These are phyloP conservation scores for Aspergillus alliaceus DNA, from an alignment of 2,329 filamentous ascomycete species.

Conservation along the genomic window DNA sequence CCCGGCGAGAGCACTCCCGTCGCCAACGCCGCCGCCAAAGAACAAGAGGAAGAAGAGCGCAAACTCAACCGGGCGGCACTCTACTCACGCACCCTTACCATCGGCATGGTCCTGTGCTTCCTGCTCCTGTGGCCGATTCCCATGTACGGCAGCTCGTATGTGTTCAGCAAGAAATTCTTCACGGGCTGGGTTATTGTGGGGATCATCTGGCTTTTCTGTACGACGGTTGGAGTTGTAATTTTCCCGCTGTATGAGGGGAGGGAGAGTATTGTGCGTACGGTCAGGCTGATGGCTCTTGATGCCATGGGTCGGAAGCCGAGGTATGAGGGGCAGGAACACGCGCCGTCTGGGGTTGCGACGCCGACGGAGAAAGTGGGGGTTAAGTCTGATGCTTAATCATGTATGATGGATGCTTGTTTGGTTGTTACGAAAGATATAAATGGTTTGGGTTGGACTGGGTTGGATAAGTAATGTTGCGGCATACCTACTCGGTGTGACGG, in stretches of 20 bases:
- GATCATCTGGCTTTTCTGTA: slow-evolving; percentile 78
- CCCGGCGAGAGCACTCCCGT: slow-evolving; percentile 49
- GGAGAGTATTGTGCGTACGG: slow-evolving; percentile 61
- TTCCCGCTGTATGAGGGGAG: slow-evolving; percentile 82
- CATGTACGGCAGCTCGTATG: slow-evolving; percentile 78
- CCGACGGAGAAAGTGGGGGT: slow-evolving; percentile 9
- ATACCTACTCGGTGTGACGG: slow-evolving; percentile 4
- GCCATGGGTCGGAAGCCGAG: slow-evolving; percentile 45
- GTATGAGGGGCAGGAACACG: slow-evolving; percentile 21
- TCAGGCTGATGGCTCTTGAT: slow-evolving; percentile 63
- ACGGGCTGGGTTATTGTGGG: slow-evolving; percentile 76
- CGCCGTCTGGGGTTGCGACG: slow-evolving; percentile 7
- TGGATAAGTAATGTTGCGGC: background rate
- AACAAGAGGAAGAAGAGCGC: slow-evolving; percentile 46
- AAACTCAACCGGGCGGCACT: slow-evolving; percentile 56
- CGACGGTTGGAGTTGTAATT: slow-evolving; percentile 70
- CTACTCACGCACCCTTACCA: slow-evolving; percentile 59
- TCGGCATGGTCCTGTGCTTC: slow-evolving; percentile 66
- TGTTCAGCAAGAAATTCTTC: slow-evolving; percentile 81
- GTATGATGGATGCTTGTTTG: background rate
- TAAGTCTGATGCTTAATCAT: background rate
- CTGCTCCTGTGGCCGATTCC: slow-evolving; percentile 90
- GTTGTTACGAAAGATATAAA: background rate
- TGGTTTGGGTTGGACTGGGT: background rate
- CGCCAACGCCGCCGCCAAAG: slow-evolving; percentile 36